Evolutionary conservation across 192 early-diverging fungal genomes (phyloP), one percentile per base, ranked within the genome.

Genomic region (Dissophora globulifera): DNA sequence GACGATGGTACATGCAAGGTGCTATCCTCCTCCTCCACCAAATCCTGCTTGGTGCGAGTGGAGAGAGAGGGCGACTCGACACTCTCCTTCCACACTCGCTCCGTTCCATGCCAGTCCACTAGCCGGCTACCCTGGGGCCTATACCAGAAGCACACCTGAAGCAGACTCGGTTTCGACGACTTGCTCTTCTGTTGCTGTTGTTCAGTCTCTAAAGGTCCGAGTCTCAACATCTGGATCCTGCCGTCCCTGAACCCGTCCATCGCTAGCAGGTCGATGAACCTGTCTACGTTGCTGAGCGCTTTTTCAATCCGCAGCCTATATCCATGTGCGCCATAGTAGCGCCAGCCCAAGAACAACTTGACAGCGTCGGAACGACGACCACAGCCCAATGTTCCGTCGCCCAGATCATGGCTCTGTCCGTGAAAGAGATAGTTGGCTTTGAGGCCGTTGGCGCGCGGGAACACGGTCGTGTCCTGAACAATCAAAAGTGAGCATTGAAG

Each of bases 311-410:
- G 78, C 7, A 29, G 29, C 5, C 68, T 67, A 41, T 87, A 90
- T 40, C 92, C 90, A 22, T 71, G 40, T 3, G 84, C 82, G 15
- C 93, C 93, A 60, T 90, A 87, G 62, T 86, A 90, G 46, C 86
- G 87, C 93, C 93, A 95, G 11, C 81, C 80, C 50, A 95, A 62
- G 81, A 90, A 95, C 55, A 95, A 57, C 62, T 95, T 95, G 72
- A 91, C 65, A 1, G 91, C 90, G 57, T 95, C 93, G 16, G 92
- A 88, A 1, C 89, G 83, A 13, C 93, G 82, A 13, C 93, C 93
- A 61, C 92, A 95, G 15, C 91, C 93, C 40, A 94, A 50, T 3
- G 92, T 91, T 11, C 87, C 90, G 50, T 92, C 90, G 23, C 92
- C 92, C 5, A 93, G 74, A 62, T 94, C 91, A 61, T 87, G 87